These are phyloP conservation scores for Heterobasidion parviporum DNA, from an alignment of 1,284 basidiomycete species.

Conservation along the genomic window DNA sequence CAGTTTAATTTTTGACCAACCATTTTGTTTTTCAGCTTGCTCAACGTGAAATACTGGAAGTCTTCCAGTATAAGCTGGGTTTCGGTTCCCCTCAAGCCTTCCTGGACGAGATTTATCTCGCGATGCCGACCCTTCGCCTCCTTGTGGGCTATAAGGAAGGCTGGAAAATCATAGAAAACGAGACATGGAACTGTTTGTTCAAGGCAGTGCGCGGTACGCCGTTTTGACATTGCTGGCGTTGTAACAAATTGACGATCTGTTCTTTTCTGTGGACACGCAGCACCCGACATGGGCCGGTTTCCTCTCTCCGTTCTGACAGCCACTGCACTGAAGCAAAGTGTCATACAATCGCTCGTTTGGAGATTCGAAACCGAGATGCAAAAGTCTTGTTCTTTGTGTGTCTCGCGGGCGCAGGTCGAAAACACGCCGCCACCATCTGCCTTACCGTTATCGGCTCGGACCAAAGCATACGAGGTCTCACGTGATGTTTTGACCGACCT, in stretches of 20 bases:
- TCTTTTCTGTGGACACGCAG: neutral
- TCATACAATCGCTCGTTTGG: neutral
- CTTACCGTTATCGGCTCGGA: neutral
- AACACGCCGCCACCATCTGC: neutral
- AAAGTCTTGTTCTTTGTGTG: neutral
- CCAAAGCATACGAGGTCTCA: neutral
- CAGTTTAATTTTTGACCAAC: neutral
- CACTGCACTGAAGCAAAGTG: neutral
- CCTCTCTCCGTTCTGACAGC: slow-evolving; percentile 9
- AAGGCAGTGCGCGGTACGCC: slow-evolving; percentile 7
- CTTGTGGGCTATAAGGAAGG: neutral
- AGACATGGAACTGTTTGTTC: slow-evolving; percentile 9
- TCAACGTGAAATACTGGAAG: slow-evolving; percentile 10
- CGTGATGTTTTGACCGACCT: neutral
- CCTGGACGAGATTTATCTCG: slow-evolving; percentile 8
- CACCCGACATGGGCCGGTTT: slow-evolving; percentile 7
- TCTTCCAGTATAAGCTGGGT: slow-evolving; percentile 6
- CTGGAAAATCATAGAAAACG: slow-evolving; percentile 5
- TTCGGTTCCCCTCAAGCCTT: slow-evolving; percentile 8
- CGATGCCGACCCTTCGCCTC: slow-evolving; percentile 7
- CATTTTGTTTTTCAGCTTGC: slow-evolving; percentile 1
- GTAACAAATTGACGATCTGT: neutral
- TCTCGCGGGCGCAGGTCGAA: neutral
- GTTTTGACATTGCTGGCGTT: neutral
- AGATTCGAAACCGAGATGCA: neutral